A percentile compares a stretch with the other conserved stretches of the same genome.
These are phyloP conservation scores for Paecilomyces dactylethromorphus DNA, from an alignment of 2,329 filamentous ascomycete species.

Conservation along the genomic window DNA sequence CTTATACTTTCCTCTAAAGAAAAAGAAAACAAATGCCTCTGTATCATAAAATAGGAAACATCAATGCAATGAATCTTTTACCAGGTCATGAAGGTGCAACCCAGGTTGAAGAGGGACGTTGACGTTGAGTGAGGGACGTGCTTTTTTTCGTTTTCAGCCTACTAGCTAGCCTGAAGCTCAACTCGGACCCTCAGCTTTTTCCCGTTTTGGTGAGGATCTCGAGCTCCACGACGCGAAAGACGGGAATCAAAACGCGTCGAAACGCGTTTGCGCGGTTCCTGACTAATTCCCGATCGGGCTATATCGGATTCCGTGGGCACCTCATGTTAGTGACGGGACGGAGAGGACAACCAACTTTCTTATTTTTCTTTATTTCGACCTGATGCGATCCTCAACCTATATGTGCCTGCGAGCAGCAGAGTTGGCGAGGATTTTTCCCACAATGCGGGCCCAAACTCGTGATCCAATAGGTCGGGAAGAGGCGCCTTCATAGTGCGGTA, in stretches of 20 bases:
- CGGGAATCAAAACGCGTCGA: constrained; percentile 12
- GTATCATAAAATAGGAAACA: not conserved
- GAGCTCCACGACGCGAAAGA: constrained; percentile 2
- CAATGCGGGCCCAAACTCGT: not conserved
- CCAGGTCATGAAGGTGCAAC: not conserved
- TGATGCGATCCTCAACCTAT: not conserved
- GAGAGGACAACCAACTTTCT: not conserved
- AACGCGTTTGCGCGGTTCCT: constrained; percentile 2
- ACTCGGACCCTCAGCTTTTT: constrained; percentile 4
- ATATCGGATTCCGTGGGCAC: constrained; percentile 7
- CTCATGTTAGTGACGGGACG: not conserved
- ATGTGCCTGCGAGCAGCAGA: not conserved
- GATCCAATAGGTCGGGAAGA: not conserved
- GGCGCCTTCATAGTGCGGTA: not conserved
- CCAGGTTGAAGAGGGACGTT: not conserved
- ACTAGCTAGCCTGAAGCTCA: not conserved
- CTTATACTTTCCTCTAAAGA: not conserved
- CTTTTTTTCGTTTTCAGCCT: not conserved
- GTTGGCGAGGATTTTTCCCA: not conserved
- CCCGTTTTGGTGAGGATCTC: constrained; percentile 6
- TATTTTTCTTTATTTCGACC: not conserved
- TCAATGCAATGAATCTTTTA: not conserved
- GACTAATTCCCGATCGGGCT: constrained; percentile 8
- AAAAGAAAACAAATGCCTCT: not conserved
- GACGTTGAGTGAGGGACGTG: not conserved